Conservation (phyloP, 1,139 yeast species). For the Geotrichum carabidarum region DNA sequence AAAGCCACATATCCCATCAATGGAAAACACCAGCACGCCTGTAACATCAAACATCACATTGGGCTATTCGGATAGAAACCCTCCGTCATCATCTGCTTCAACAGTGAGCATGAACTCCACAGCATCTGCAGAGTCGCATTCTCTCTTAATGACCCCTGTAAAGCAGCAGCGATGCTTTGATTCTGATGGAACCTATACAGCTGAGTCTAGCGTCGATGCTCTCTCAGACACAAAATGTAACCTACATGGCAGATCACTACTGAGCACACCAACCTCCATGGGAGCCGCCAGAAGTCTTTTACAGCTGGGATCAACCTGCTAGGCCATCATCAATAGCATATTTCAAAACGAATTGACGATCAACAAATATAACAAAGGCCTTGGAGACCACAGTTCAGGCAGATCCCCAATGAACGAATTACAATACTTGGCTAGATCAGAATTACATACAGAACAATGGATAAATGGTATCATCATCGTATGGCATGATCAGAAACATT, state of each 20-base stretch:
- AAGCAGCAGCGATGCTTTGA: background rate
- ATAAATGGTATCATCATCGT: background rate
- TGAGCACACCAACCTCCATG: conserved; percentile 5
- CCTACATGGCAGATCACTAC: background rate
- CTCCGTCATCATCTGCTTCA: background rate
- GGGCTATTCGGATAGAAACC: background rate
- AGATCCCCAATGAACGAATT: background rate
- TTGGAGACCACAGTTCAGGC: too few relatives aligned
- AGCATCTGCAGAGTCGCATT: background rate
- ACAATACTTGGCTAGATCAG: background rate
- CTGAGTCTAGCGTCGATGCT: background rate
- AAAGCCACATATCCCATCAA: background rate
- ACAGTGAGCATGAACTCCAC: background rate
- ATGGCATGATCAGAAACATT: too few relatives aligned
- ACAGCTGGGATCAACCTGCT: conserved; percentile 1
- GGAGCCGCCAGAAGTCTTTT: conserved; percentile 7
- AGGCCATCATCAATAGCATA: background rate
- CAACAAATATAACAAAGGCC: too few relatives aligned
- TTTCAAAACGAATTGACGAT: too few relatives aligned
- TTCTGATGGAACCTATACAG: background rate
- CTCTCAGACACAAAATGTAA: background rate
- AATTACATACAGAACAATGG: background rate
- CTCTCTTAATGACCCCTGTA: background rate
- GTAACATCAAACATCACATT: background rate
- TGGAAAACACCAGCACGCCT: background rate